A percentile compares a stretch with the other conserved stretches of the same genome.
phyloP scores from a whole-genome alignment of 2,329 filamentous ascomycete genomes.

The Chaetomiaceae sp. region DNA sequence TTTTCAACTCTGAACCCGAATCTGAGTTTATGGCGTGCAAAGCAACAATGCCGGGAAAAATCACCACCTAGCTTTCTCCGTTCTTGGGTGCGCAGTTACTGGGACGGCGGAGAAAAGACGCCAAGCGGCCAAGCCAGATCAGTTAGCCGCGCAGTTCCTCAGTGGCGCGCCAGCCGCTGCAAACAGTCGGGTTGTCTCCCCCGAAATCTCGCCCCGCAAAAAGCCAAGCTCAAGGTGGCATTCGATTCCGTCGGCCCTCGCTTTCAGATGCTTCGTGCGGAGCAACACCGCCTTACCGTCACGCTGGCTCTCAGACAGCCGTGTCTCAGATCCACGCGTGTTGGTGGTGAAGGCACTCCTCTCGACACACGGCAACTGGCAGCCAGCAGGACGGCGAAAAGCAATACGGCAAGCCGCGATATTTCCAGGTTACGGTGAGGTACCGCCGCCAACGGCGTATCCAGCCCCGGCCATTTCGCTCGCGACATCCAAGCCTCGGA shows the following conservation, averaged over 20 bases:
- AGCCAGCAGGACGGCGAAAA: background rate
- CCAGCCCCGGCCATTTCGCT: constrained; percentile 19
- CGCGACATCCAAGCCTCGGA: constrained; percentile 9
- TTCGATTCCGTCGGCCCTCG: no score
- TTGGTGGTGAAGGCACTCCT: background rate
- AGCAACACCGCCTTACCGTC: background rate
- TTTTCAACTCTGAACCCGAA: background rate
- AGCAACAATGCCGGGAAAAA: constrained; percentile 12
- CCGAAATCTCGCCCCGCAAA: background rate
- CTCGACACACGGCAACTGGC: background rate
- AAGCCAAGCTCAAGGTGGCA: background rate
- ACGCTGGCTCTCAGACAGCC: background rate
- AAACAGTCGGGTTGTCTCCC: background rate
- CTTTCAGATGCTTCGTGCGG: background rate
- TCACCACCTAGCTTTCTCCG: constrained; percentile 14
- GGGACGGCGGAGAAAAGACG: constrained; percentile 1
- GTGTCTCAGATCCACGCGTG: constrained; percentile 2
- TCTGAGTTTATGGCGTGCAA: background rate
- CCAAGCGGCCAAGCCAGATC: constrained; percentile 21
- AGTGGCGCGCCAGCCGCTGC: constrained; percentile 5
- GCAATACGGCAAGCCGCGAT: background rate
- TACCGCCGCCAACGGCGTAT: background rate
- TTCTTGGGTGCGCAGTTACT: constrained; percentile 11
- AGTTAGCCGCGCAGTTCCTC: constrained; percentile 24
- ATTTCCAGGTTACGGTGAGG: background rate